Base-by-base conservation (phyloP, 2,329 filamentous ascomycete species). In the Phialophora expanda region DNA sequence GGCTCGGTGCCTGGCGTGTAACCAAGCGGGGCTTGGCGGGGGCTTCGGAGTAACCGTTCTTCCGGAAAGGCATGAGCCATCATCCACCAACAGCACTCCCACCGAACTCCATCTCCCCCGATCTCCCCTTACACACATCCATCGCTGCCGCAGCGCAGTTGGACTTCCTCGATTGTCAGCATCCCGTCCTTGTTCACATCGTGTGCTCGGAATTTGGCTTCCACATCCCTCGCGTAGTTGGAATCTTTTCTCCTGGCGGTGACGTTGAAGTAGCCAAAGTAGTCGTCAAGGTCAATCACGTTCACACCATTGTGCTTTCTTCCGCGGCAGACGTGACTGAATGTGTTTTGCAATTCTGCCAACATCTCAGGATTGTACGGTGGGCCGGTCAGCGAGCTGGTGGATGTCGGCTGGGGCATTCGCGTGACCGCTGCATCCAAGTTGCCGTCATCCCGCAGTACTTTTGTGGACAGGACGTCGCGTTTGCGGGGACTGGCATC, bases 141-240 rank as follows among this genome's bases (percentile, higher is more conserved):
- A 56, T 55, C 38, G 17, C 26, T 34, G 28, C 55, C 51, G 46
- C 60, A 62, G 22, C 38, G 60, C 51, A 62, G 30, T 34, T 56
- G 30, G 24, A 41, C 53, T 22, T 62, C 60, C 22, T 62, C 51
- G 1, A 62, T 14, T 11, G 60, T 62, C 24, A 62, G 26, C 14
- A 48, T 12, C 8, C 51, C 60, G 22, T 62, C 51, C 1, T 51
- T 8, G n/a, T 62, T 56, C 28, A 20, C 32, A 30, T 62, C 60
- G 55, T 62, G 60, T 14, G 60, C 41, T 28, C 41, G 51, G 32
- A 62, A 62, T 20, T 62, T 62, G 7, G 60, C 60, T 12, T 46
- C 50, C 9, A 62, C 60, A 38, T 26, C 17, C 50, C 46, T 55
- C 7, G 44, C 51, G 26, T 56, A 62, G 14, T 20, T 51, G n/a